Base-by-base conservation (phyloP, 768 basidiomycete genomes). In the Hericium erinaceus region DNA sequence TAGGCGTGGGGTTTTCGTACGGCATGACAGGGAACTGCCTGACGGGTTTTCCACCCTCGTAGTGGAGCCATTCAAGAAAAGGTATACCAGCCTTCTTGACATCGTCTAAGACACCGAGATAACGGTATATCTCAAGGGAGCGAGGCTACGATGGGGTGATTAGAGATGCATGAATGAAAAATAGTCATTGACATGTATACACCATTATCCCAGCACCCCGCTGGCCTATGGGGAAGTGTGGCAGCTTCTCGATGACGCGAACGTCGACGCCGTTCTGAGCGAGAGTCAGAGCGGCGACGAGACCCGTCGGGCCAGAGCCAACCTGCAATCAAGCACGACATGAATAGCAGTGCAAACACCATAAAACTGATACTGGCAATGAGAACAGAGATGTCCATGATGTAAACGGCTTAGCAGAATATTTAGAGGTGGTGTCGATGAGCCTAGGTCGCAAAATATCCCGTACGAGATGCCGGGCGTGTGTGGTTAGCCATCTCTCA, bases 201-300 rank as follows among this genome's bases (percentile, higher is more conserved):
- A 58, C 57, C 40, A 48, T 38, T 28, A 58, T 50, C 15, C 51
- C 57, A 13, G 57, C 57, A 9, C 57, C 57, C 6, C 57, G 57
- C 33, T 53, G 52, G 20, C 57, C 57, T 10, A 37, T 16, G 12
- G n/a, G 52, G 16, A 16, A 46, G 24, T 46, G 13, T 7, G 28
- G 37, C 13, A 54, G 20, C 24, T 58, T 59, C 10, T 59, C 58
- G 10, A 59, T 41, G 12, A 59, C n/a, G 24, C 58, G 58, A 4
- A 59, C 44, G 13, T 55, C 15, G 1, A 59, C 38, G 26, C 58
- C 58, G 28, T 59, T 56, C 28, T 39, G 39, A 15, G 39, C 26
- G 15, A 58, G 57, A 7, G 57, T 48, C n/a, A 58, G 22, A n/a
- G 57, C 57, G 22, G 28, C n/a, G 20, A 58, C 57, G n/a, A 58